Conservation (phyloP, 2,329 filamentous ascomycete species). For the Aspergillus piperis region DNA sequence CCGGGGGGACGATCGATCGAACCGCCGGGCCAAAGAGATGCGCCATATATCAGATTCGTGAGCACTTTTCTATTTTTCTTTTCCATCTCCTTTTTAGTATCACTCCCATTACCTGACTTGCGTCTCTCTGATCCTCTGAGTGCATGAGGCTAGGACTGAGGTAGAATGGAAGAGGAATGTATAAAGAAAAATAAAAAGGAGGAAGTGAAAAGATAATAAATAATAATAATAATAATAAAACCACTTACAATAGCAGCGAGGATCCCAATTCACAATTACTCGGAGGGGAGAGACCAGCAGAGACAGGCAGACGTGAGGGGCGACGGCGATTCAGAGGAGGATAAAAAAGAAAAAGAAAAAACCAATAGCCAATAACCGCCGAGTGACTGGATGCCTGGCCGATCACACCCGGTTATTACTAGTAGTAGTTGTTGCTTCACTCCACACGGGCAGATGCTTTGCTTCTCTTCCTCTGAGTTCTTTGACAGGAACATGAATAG, state of each 20-base stretch:
- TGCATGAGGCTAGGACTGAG: neutral
- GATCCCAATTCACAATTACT: neutral
- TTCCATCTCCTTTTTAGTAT: neutral
- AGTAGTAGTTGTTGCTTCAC: neutral
- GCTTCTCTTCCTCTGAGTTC: conserved; percentile 11
- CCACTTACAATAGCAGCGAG: neutral
- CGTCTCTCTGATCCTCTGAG: neutral
- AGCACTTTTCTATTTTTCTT: neutral
- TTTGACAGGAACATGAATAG: neutral
- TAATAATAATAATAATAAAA: too few relatives aligned
- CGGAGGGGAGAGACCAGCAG: too few relatives aligned
- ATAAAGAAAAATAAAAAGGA: too few relatives aligned
- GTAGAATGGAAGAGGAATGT: too few relatives aligned
- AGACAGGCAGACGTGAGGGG: neutral
- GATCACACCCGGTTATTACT: neutral
- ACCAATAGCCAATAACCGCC: neutral
- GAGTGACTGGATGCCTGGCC: neutral
- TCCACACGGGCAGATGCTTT: conserved; percentile 15
- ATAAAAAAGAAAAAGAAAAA: neutral
- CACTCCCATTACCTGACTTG: neutral
- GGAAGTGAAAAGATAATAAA: too few relatives aligned
- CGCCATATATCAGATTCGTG: neutral
- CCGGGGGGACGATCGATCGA: conserved; percentile 1
- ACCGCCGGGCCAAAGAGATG: neutral
- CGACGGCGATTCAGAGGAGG: neutral